A percentile compares a stretch with the other conserved stretches of the same genome.
phyloP scores from a whole-genome alignment of 2,329 filamentous ascomycete species.

The Chaetomium sp. region DNA sequence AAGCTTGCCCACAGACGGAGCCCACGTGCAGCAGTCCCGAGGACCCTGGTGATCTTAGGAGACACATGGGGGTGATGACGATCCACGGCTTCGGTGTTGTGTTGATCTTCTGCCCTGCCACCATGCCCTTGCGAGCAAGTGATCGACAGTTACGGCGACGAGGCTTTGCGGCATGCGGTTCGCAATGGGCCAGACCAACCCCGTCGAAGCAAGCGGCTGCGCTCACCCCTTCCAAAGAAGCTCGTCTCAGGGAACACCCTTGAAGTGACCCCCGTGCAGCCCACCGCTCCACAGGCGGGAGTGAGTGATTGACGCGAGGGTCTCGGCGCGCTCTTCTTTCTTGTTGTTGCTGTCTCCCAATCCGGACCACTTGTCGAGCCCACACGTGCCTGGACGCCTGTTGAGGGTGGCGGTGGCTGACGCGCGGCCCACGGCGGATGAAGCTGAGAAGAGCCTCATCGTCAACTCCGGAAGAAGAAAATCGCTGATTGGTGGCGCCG shows the following conservation, averaged over 20 bases:
- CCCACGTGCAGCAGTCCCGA: constrained; percentile 12
- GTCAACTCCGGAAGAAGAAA: constrained; percentile 18
- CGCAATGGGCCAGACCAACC: constrained; percentile 13
- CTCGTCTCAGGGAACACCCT: not conserved
- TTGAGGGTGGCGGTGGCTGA: not conserved
- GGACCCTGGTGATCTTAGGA: constrained; percentile 7
- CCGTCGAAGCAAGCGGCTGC: not conserved
- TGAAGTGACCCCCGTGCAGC: not conserved
- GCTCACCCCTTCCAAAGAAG: not conserved
- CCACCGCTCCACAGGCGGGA: not conserved
- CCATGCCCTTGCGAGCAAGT: constrained; percentile 4
- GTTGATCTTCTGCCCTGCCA: constrained; percentile 10
- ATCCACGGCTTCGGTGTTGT: constrained; percentile 5
- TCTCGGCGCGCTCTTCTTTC: not conserved
- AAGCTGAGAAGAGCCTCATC: constrained; percentile 7
- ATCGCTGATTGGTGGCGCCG: constrained; percentile 14
- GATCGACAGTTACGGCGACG: constrained; percentile 6
- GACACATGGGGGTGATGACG: not conserved
- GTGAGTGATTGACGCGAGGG: not conserved
- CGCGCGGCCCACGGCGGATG: not conserved
- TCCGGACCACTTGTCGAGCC: not conserved
- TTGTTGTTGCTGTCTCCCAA: not conserved
- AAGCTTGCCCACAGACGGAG: not conserved
- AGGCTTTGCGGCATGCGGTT: constrained; percentile 5
- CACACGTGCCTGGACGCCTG: not conserved